Evolutionary conservation across 108 stramenopile genomes (phyloP), one percentile per base, ranked within the genome.

Genomic region (Skeletonema costatum): DNA sequence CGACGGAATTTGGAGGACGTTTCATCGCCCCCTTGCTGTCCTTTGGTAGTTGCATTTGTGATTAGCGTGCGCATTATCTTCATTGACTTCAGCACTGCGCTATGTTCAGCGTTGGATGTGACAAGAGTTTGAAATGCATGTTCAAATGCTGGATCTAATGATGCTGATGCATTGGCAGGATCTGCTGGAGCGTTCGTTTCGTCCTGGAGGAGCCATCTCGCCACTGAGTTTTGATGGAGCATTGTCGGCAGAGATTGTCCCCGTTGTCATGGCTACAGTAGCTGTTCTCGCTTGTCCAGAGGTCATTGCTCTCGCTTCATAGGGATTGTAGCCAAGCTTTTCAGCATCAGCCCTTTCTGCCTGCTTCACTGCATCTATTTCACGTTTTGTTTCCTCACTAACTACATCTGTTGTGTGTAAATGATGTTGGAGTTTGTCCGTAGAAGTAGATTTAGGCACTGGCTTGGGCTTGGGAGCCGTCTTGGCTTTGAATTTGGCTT

Each of bases 291-390:
- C 94, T 71, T 95, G 94, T 31, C 90, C 91, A 7, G 87, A 87
- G 5, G 89, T 92, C 61, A 86, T 82, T 50, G 81, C 85, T 12
- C 78, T 78, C 0, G 90, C 71, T 77, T 92, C 92, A 64, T 95
- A 95, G 0, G 94, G 94, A 81, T 95, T 95, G 71, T 95, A 95
- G 56, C 94, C 94, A 35, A 95, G 73, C 36, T 80, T 68, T 38
- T 60, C 78, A 4, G 88, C 92, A 38, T 82, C 56, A 32, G 73
- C 44, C 53, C 66, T 75, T 35, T 95, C 94, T 2, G 61, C 75
- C 30, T 66, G 56, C 66, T 95, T 95, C 36, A 85, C 89, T 68
- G 87, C 87, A 25, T 60, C 78, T n/a, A 88, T 76, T 8, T 92
- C 94, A 30, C 70, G 75, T 58, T 58, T 70, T 32, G 90, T 76